Evolutionary conservation across 495 filamentous ascomycete species (phyloP), one percentile per base, ranked within the genome.

Genomic region (Xylaria nigripes): DNA sequence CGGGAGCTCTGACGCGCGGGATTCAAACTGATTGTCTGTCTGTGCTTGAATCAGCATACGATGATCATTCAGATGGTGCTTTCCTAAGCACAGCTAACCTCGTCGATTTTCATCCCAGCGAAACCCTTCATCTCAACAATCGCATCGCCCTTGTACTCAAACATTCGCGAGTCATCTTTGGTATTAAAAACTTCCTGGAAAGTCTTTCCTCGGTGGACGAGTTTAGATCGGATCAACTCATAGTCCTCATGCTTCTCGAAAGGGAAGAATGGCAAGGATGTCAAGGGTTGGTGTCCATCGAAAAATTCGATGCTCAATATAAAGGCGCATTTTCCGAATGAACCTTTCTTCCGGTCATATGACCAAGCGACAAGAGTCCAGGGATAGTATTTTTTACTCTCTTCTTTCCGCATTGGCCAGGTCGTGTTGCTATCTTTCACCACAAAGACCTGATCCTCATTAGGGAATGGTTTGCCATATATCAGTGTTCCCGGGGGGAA

Each of bases 401-500:
- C 27, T 30, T 10, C 10, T 4, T 10, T 10, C 10, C 27, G 27
- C 10, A 30, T 41, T 21, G n/a, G n/a, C 59, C 59, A 59, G 6
- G 30, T 19, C 10, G 18, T 29, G 49, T 10, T 24, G 5, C 41
- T 41, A 32, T 41, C 30, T 21, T 57, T 32, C 6, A 55, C 60
- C 23, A 61, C 43, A 41, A 61, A 61, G 15, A 58, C 34, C 46
- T 60, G 62, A 15, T 41, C 29, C 32, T 51, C 30, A 7, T 51
- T 46, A 23, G 50, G 51, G 48, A 66, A 64, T 2, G 54, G 30
- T 18, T 30, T 46, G 21, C 23, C 19, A 27, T 54, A 51, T 1
- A 66, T 50, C 15, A 58, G 22, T 5, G 41, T 27, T 8, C 63
- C 60, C 3, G 63, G 63, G 12, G 48, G 21, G 40, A 66, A 66